Evolutionary conservation across 495 filamentous ascomycete genomes (phyloP).

Genomic region (Lepraria neglecta): DNA sequence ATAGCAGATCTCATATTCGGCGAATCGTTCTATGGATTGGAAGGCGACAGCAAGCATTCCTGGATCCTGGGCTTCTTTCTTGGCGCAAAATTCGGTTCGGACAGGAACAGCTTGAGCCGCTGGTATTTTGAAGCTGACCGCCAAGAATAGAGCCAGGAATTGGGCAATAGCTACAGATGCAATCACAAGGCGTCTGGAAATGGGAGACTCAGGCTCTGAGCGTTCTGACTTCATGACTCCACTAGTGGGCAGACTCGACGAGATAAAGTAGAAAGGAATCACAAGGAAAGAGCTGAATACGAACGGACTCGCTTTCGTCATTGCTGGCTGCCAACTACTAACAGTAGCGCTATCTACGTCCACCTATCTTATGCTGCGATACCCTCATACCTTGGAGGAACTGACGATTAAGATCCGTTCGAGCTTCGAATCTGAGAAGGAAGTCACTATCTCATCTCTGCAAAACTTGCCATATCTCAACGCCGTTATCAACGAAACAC

Average conservation of each 20-base stretch:
- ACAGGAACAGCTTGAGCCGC: slow-evolving; percentile 18
- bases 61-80: slow-evolving; percentile 25
- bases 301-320: slow-evolving; percentile 20
- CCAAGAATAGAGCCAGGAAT: slow-evolving; percentile 11
- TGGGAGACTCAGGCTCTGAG: slow-evolving; percentile 14
- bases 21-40: slow-evolving; percentile 21
- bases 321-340: slow-evolving; percentile 22
- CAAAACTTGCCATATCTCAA: too few relatives aligned
- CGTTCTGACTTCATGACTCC: slow-evolving; percentile 20
- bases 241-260: slow-evolving; percentile 12
- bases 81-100: slow-evolving; percentile 19
- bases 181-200: slow-evolving; percentile 18
- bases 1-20: slow-evolving; percentile 22
- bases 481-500: too few relatives aligned
- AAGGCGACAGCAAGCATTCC: slow-evolving; percentile 8
- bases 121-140: slow-evolving; percentile 14
- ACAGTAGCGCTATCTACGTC: slow-evolving; percentile 18
- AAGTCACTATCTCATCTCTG: too few relatives aligned
- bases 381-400: slow-evolving; percentile 7
- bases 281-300: slow-evolving; percentile 22
- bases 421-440: too few relatives aligned
- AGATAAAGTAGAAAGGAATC: slow-evolving; percentile 15
- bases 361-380: slow-evolving; percentile 20
- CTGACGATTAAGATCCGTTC: slow-evolving; percentile 9
- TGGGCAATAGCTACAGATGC: slow-evolving; percentile 11